These are phyloP conservation scores for Suillus plorans DNA, from an alignment of 768 basidiomycete species.

Conservation along the genomic window DNA sequence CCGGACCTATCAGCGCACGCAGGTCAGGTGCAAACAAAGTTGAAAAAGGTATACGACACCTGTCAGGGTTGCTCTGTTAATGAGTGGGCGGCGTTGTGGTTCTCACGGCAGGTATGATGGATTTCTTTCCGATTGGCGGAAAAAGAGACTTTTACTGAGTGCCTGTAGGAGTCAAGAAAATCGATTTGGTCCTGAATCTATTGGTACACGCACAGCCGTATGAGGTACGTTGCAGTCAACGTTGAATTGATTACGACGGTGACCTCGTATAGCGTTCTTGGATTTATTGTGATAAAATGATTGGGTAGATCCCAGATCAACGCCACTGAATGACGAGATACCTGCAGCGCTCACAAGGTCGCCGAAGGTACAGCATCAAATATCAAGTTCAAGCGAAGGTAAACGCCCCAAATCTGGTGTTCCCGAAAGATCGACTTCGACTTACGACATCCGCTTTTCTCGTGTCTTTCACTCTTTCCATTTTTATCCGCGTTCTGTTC, in stretches of 20 bases:
- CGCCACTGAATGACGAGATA: neutral
- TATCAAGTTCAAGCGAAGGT: neutral
- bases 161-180: neutral
- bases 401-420: slow-evolving; percentile 22
- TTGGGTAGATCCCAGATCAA: neutral
- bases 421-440: slow-evolving; percentile 28
- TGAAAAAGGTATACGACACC: neutral
- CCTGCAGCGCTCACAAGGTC: neutral
- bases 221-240: no score
- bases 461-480: slow-evolving; percentile 30
- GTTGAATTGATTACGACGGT: no score
- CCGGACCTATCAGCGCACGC: neutral
- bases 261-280: no score
- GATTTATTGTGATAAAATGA: no score
- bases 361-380: neutral
- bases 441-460: slow-evolving; percentile 36
- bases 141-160: neutral
- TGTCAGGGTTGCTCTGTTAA: neutral
- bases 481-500: slow-evolving; percentile 12
- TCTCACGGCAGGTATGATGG: neutral
- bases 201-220: neutral
- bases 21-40: neutral
- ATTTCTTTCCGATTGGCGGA: neutral
- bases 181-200: neutral
- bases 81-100: neutral